Percentiles rank a stretch among this genome's conserved stretches.
phyloP scores from a whole-genome alignment of 306 rosid species.

The Urtica urens region DNA sequence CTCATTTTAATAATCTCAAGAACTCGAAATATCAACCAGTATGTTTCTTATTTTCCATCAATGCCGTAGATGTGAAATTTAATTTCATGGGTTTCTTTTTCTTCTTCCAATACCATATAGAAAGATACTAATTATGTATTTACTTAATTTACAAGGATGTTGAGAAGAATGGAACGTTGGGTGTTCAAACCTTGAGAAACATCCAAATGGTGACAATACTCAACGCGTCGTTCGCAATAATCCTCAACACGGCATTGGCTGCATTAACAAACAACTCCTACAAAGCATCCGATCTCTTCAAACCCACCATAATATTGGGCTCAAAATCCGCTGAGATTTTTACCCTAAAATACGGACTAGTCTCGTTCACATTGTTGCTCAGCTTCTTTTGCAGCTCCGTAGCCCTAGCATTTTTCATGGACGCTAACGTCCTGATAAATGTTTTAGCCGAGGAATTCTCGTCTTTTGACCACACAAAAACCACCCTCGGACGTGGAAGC shows the following conservation, averaged over 20 bases:
- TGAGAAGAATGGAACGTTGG: conserved; percentile 31
- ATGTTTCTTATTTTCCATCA: too few species aligned
- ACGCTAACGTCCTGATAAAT: conserved; percentile 36
- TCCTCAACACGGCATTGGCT: conserved; percentile 39
- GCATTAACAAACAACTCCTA: conserved; percentile 48
- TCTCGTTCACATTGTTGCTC: conserved; percentile 31
- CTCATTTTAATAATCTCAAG: too few species aligned
- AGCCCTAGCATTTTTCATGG: conserved; percentile 52
- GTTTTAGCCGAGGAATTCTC: conserved; percentile 19
- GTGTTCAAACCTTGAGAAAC: conserved; percentile 65
- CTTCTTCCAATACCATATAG: too few species aligned
- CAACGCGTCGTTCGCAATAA: conserved; percentile 45
- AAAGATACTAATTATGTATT: not conserved
- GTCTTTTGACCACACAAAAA: conserved; percentile 16
- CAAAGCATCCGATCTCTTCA: conserved; percentile 32
- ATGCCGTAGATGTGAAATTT: too few species aligned
- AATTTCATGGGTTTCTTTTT: too few species aligned
- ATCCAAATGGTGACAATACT: conserved; percentile 40
- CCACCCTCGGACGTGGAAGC: conserved; percentile 40
- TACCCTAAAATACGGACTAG: conserved; percentile 38
- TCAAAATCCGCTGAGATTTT: conserved; percentile 14
- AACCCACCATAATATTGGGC: conserved; percentile 12
- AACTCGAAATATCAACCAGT: too few species aligned
- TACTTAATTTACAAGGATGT: conserved; percentile 24
- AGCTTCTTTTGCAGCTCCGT: conserved; percentile 69